These are phyloP conservation scores for Penicillium palitans DNA, from an alignment of 2,329 filamentous ascomycete genomes.

Conservation along the genomic window DNA sequence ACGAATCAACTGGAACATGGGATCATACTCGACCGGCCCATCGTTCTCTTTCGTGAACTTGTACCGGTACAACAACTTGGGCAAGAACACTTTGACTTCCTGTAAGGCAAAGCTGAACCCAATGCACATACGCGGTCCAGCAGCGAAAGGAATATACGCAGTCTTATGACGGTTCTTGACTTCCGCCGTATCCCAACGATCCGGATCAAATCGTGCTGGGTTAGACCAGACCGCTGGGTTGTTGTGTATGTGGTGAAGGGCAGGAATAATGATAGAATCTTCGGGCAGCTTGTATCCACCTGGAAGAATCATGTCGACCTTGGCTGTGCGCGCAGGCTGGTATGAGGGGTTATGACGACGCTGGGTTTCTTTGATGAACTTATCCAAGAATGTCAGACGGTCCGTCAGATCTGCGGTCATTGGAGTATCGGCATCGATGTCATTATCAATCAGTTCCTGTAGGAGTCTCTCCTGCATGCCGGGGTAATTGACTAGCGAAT, in stretches of 20 bases:
- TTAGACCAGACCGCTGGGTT: constrained; percentile 61
- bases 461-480: constrained; percentile 59
- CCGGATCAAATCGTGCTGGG: constrained; percentile 59
- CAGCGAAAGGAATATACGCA: constrained; percentile 60
- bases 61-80: constrained; percentile 61
- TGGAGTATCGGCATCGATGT: constrained; percentile 45
- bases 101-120: constrained; percentile 65
- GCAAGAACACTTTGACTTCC: constrained; percentile 59
- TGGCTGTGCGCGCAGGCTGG: constrained; percentile 60
- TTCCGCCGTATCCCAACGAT: constrained; percentile 57
- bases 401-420: constrained; percentile 52
- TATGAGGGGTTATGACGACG: constrained; percentile 62
- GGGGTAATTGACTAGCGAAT: constrained; percentile 54
- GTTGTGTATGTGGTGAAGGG: constrained; percentile 50
- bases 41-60: constrained; percentile 54
- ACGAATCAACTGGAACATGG: constrained; percentile 32
- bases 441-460: constrained; percentile 58
- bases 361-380: constrained; percentile 61
- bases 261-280: constrained; percentile 56
- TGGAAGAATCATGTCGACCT: constrained; percentile 58
- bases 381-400: constrained; percentile 48
- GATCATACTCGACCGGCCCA: constrained; percentile 47
- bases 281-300: constrained; percentile 60
- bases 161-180: constrained; percentile 55
- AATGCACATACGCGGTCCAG: constrained; percentile 60